Percentiles rank a stretch among this genome's conserved stretches.
phyloP scores from a whole-genome alignment of 2,329 filamentous ascomycete genomes.

The Trichoderma guizhouense region DNA sequence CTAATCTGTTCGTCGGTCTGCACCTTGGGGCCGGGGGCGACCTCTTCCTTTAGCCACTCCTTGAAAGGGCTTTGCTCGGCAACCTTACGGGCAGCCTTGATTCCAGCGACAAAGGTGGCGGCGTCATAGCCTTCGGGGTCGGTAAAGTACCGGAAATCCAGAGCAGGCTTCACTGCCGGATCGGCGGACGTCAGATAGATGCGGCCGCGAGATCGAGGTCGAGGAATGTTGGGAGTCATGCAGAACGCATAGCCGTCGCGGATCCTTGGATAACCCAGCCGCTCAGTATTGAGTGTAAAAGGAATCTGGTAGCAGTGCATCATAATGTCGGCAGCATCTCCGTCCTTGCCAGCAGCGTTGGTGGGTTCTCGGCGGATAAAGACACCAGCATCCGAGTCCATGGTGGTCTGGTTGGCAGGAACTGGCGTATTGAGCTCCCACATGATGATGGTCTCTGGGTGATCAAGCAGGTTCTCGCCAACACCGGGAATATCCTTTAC shows the following conservation, averaged over 20 bases:
- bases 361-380: slow-evolving; percentile 76
- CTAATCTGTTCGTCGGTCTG: slow-evolving; percentile 76
- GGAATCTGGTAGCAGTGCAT: slow-evolving; percentile 98
- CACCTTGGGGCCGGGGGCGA: slow-evolving; percentile 70
- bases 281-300: slow-evolving; percentile 80
- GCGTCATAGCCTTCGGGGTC: slow-evolving; percentile 83
- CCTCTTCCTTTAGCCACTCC: slow-evolving; percentile 78
- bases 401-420: slow-evolving; percentile 77
- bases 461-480: slow-evolving; percentile 59
- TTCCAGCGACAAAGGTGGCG: slow-evolving; percentile 72
- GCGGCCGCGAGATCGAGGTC: slow-evolving; percentile 72
- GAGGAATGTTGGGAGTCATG: slow-evolving; percentile 90
- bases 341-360: slow-evolving; percentile 66
- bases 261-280: slow-evolving; percentile 63
- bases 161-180: slow-evolving; percentile 72
- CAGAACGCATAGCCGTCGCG: slow-evolving; percentile 79
- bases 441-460: slow-evolving; percentile 59
- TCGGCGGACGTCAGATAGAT: slow-evolving; percentile 75
- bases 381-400: slow-evolving; percentile 86
- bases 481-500: slow-evolving; percentile 57
- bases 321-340: slow-evolving; percentile 81
- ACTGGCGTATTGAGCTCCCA: slow-evolving; percentile 77
- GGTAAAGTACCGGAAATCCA: slow-evolving; percentile 89
- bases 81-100: slow-evolving; percentile 73
- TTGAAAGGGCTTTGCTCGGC: slow-evolving; percentile 74